Evolutionary conservation across 2,329 filamentous ascomycete genomes (phyloP), one percentile per base, ranked within the genome.

Genomic region (Aspergillus floridensis): DNA sequence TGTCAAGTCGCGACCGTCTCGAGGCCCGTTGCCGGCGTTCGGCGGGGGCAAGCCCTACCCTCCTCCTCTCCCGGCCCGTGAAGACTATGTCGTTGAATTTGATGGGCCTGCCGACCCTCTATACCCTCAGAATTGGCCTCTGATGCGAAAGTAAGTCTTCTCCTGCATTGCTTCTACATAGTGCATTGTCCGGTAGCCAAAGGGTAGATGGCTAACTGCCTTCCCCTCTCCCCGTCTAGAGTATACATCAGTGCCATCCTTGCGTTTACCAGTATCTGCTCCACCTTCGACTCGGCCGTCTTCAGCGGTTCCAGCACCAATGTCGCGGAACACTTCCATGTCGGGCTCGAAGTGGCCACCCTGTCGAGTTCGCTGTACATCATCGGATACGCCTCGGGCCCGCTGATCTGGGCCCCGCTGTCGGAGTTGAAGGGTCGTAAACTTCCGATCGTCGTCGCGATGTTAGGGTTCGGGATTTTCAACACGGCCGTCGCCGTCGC

Each of bases 271-370:
- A 57, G 64, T 47, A 59, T 64, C 31, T 65, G 63, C 41, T 83
- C 79, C 49, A 80, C 81, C 1, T 83, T 83, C 58, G 78, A 77
- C 1, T 72, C 69, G 2, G 87, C 84, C 73, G 85, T 91, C 68
- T 91, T 90, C 76, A 89, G 87, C 3, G 77, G 85, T 29, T 87
- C 87, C 5, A 89, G 86, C 1, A 60, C 62, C 12, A 67, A 77
- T 21, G 80, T 91, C 5, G 81, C 84, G 10, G 49, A 56, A 3
- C 70, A 79, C 16, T 82, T 81, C 63, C 59, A 75, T n/a, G 76
- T 80, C 3, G 71, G 74, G 2, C 64, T 59, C 2, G 73, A 79
- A 62, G 74, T 80, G 1, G 66, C 75, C 1, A 74, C 71, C 0
- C 70, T 81, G 8, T 79, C 79, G 8, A 77, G 79, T 1, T 75